Evolutionary conservation across 2,329 filamentous ascomycete genomes (phyloP), one percentile per base, ranked within the genome.

Genomic region (Cladorrhinum sp.): DNA sequence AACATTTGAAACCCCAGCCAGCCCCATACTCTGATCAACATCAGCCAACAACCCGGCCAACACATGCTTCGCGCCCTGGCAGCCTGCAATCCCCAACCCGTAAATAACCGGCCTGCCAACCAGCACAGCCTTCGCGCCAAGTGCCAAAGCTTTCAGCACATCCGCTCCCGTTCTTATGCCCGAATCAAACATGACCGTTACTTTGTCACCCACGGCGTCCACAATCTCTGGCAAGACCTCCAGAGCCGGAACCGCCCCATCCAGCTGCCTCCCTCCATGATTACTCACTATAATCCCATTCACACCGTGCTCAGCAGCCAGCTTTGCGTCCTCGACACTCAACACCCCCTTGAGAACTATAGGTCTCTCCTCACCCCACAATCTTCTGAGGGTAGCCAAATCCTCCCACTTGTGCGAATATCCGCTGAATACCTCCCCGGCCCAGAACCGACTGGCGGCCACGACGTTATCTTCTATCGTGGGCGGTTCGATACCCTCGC

Each of bases 281-380:
- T 86, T 86, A 27, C 79, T 81, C 12, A 85, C 80, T 2, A 85
- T 72, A 23, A 86, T 78, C 4, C 81, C 82, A 50, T 81, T 76
- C 2, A 78, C 74, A 0, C 80, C 79, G 54, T 75, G 60, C 58
- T 75, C 60, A 10, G 77, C 73, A 0, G 81, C 81, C 18, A 78
- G 64, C 25, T 74, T 70, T 0, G 80, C 81, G 60, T 85, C 82
- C 16, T 79, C 77, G 1, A 78, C 75, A 50, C 77, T 77, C 58
- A 81, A 75, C 18, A 85, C 83, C 0, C 85, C 85, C 71, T 88
- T 88, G 36, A 85, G 76, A 62, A 85, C 80, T 56, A 91, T 83
- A 0, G 86, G 84, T 0, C 86, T 85, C 78, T 49, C 55, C 84
- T 57, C 57, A 9, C 62, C 64, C 69, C 86, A 90, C 60, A 86